Conservation (phyloP, 768 basidiomycete genomes). For the Leccinum arenicola region DNA sequence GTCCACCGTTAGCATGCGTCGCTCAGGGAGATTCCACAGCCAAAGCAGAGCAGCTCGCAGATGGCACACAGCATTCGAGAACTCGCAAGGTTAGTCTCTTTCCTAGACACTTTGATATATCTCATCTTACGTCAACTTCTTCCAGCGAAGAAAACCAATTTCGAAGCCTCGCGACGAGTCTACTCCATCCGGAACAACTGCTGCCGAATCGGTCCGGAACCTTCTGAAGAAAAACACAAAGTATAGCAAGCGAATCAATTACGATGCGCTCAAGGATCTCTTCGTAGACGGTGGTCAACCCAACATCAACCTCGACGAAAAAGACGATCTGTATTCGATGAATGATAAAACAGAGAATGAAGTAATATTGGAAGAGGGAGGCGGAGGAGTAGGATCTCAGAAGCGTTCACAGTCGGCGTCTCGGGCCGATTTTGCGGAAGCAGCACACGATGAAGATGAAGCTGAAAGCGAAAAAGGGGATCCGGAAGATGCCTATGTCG, state of each 20-base stretch:
- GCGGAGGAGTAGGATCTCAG: constrained; percentile 33
- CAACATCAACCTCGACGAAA: constrained; percentile 36
- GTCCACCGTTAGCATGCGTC: constrained; percentile 26
- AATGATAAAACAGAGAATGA: constrained; percentile 47
- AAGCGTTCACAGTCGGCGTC: constrained; percentile 33
- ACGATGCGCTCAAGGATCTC: constrained; percentile 80
- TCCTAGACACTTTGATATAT: constrained; percentile 26
- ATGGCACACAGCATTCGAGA: constrained; percentile 42
- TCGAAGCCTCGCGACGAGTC: constrained; percentile 72
- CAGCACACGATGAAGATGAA: constrained; percentile 19
- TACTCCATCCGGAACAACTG: constrained; percentile 42
- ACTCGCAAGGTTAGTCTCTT: constrained; percentile 77
- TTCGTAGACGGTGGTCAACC: constrained; percentile 48
- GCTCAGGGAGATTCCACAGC: constrained; percentile 55
- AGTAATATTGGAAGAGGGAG: constrained; percentile 38
- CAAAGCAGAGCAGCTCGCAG: constrained; percentile 58
- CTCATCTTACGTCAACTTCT: constrained; percentile 8
- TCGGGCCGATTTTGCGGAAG: constrained; percentile 3
- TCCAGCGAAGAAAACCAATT: constrained; percentile 64
- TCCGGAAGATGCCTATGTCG: constrained; percentile 27
- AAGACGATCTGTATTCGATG: constrained; percentile 52
- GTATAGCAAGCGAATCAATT: constrained; percentile 93
- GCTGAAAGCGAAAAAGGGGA: constrained; percentile 42
- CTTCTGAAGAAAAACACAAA: constrained; percentile 82
- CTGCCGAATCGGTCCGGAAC: constrained; percentile 35